Percentiles rank a stretch among this genome's conserved stretches.
These are phyloP conservation scores for Ganoderma leucocontextum DNA, from an alignment of 1,284 basidiomycete genomes.

Conservation along the genomic window DNA sequence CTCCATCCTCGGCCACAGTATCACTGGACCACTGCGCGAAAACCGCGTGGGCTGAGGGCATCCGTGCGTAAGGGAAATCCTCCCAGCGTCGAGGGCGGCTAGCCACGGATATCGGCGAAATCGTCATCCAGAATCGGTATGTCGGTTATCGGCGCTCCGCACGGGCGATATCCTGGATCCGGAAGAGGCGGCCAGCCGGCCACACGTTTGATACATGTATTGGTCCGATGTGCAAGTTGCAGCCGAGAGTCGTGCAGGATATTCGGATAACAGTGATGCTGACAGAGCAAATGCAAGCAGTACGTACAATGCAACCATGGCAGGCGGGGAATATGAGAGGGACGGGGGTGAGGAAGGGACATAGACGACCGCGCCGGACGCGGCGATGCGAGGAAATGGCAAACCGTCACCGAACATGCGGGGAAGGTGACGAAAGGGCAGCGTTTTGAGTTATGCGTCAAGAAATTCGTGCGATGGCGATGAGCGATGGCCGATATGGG, in stretches of 20 bases:
- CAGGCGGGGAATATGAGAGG: conserved; percentile 14
- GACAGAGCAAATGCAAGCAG: conserved; percentile 27
- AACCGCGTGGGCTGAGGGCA: conserved; percentile 7
- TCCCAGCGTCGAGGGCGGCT: neutral
- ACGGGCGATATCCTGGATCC: conserved; percentile 2
- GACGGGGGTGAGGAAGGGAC: conserved; percentile 6
- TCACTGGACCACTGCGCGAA: conserved; percentile 18
- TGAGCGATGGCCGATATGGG: conserved; percentile 24
- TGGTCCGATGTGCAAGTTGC: conserved; percentile 2
- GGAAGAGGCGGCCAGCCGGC: neutral
- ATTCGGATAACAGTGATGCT: conserved; percentile 22
- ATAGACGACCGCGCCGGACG: conserved; percentile 16
- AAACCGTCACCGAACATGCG: conserved; percentile 20
- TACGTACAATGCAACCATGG: conserved; percentile 27
- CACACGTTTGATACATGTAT: conserved; percentile 3
- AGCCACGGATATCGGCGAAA: conserved; percentile 12
- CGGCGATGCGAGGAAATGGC: conserved; percentile 28
- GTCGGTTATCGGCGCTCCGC: conserved; percentile 21
- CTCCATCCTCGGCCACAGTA: conserved; percentile 17
- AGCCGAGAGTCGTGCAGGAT: conserved; percentile 7
- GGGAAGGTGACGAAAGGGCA: conserved; percentile 1
- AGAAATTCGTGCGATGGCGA: conserved; percentile 25
- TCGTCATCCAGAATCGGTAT: conserved; percentile 2
- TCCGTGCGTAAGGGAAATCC: neutral
- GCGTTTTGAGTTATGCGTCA: conserved; percentile 11